phyloP scores from a whole-genome alignment of 208 protist genomes.

The Willaertia magna region DNA sequence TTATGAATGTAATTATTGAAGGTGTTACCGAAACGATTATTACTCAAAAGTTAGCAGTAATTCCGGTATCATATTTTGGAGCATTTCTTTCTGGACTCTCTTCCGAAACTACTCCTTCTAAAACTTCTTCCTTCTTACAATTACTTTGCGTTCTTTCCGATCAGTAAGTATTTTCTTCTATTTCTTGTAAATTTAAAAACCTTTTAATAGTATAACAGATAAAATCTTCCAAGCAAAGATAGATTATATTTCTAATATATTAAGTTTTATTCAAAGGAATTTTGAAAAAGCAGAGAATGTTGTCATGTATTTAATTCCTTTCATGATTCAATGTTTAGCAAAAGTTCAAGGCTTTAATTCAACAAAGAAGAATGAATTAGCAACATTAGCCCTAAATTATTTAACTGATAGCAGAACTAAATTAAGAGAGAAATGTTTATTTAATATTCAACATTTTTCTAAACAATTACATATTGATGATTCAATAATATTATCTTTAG shows the following conservation, averaged over 20 bases:
- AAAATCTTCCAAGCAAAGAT: no score
- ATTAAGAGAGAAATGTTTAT: neutral
- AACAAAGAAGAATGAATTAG: neutral
- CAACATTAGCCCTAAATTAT: neutral
- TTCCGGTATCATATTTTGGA: neutral
- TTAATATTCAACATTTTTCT: neutral
- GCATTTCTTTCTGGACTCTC: neutral
- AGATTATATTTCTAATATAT: no score
- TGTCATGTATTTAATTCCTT: no score
- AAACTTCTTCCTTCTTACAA: neutral
- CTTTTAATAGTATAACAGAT: no score
- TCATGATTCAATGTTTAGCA: no score
- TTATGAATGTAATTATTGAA: neutral
- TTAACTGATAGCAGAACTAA: neutral
- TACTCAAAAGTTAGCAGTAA: neutral
- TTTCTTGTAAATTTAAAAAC: no score
- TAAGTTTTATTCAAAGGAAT: no score
- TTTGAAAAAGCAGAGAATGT: no score
- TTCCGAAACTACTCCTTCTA: neutral
- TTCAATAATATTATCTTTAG: no score
- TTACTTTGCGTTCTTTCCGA: neutral
- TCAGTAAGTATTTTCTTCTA: neutral
- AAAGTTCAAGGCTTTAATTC: no score
- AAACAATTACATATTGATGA: no score
- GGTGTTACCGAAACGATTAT: neutral